Conservation (phyloP, 805 yeast species). For the Barnettozyma wickerhamii region DNA sequence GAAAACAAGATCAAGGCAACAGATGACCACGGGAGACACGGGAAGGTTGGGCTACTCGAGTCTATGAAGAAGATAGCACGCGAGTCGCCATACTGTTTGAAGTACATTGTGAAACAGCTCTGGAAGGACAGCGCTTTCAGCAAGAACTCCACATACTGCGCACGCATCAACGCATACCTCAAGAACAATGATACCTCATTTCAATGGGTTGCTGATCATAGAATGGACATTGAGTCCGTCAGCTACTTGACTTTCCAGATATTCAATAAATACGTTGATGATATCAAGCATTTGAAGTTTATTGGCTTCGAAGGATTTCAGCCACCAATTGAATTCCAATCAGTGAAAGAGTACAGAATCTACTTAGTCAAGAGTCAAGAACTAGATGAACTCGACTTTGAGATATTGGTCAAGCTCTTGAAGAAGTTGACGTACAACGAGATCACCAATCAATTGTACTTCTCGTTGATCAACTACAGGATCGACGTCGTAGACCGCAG, state of each 20-base stretch:
- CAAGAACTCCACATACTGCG: background rate
- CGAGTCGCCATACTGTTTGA: background rate
- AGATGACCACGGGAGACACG: background rate
- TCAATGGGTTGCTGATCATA: conserved; percentile 6
- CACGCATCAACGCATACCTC: background rate
- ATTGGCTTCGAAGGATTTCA: background rate
- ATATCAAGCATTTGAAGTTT: background rate
- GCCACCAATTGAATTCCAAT: background rate
- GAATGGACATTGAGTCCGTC: conserved; percentile 6
- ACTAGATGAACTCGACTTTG: conserved; percentile 1
- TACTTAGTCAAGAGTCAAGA: conserved; percentile 1
- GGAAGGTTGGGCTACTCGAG: background rate
- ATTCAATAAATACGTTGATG: background rate
- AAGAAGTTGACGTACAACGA: background rate
- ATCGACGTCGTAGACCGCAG: background rate
- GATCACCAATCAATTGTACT: conserved; percentile 1
- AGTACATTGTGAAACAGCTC: background rate
- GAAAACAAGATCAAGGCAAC: background rate
- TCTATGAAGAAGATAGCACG: background rate
- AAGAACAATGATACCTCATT: background rate
- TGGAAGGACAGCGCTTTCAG: background rate
- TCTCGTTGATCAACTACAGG: conserved; percentile 3
- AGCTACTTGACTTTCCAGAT: conserved; percentile 3
- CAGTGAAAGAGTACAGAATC: background rate
- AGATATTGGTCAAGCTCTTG: background rate